Percentiles rank a stretch among this genome's conserved stretches.
Conservation (phyloP, 768 basidiomycete species). For the Amanita muscaria region DNA sequence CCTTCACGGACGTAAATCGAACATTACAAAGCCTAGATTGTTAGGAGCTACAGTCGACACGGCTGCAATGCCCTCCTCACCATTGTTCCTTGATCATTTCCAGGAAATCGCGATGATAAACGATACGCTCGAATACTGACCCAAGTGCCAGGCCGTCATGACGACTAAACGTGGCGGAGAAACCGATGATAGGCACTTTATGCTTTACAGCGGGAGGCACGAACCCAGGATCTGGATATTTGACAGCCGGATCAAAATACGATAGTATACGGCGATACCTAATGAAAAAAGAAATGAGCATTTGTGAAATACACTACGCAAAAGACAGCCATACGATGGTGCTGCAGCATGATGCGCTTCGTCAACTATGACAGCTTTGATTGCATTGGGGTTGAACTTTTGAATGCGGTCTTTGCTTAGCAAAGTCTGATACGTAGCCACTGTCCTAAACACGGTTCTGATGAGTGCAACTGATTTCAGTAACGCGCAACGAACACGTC, state of each 20-base stretch:
- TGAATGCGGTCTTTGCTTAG: slow-evolving; percentile 50
- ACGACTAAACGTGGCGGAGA: slow-evolving; percentile 90
- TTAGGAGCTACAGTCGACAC: slow-evolving; percentile 14
- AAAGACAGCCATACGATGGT: slow-evolving; percentile 52
- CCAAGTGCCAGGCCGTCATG: slow-evolving; percentile 87
- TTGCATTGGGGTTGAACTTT: slow-evolving; percentile 60
- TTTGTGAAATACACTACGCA: not conserved
- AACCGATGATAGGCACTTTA: slow-evolving; percentile 79
- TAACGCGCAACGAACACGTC: slow-evolving; percentile 57
- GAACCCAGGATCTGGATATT: slow-evolving; percentile 39
- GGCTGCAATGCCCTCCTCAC: slow-evolving; percentile 26
- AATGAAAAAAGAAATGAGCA: not conserved
- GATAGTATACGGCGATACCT: slow-evolving; percentile 81
- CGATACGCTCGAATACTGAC: slow-evolving; percentile 83
- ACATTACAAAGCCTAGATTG: slow-evolving; percentile 69
- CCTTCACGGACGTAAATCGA: slow-evolving; percentile 75
- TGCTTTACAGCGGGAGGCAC: slow-evolving; percentile 30
- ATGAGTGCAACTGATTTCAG: not conserved
- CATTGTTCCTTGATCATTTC: slow-evolving; percentile 93
- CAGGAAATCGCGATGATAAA: slow-evolving; percentile 85
- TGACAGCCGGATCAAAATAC: slow-evolving; percentile 65
- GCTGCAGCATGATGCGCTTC: slow-evolving; percentile 96
- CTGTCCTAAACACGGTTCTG: slow-evolving; percentile 42
- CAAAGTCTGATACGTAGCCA: slow-evolving; percentile 86
- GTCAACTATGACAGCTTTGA: slow-evolving; percentile 80